Conservation (phyloP, 2,329 filamentous ascomycete species). For the Fusarium nanum region DNA sequence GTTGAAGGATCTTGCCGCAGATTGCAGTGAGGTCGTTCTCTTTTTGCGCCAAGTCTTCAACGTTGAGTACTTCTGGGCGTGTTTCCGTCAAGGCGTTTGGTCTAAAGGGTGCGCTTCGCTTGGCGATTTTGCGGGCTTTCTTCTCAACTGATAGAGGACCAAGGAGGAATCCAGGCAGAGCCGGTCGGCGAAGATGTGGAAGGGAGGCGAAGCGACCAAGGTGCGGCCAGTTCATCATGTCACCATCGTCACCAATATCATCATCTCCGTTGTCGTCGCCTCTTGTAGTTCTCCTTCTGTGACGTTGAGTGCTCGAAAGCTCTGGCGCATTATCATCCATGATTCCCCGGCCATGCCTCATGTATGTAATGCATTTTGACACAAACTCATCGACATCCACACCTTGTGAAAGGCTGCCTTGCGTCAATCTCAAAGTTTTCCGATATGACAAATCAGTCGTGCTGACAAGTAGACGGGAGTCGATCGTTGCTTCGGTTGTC, state of each 20-base stretch:
- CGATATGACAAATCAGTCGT: constrained; percentile 84
- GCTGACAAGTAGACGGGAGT: constrained; percentile 85
- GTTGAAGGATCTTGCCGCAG: constrained; percentile 78
- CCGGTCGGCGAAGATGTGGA: constrained; percentile 77
- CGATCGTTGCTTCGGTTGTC: constrained; percentile 89
- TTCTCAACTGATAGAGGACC: constrained; percentile 92
- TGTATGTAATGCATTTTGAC: constrained; percentile 88
- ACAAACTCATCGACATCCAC: constrained; percentile 93
- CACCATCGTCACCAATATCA: constrained; percentile 76
- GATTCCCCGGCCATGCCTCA: constrained; percentile 74
- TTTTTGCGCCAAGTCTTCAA: constrained; percentile 79
- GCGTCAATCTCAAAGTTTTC: constrained; percentile 78
- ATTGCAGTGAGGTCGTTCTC: constrained; percentile 83
- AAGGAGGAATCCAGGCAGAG: constrained; percentile 84
- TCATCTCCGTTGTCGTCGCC: constrained; percentile 65
- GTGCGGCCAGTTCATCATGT: constrained; percentile 86
- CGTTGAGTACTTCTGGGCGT: constrained; percentile 80
- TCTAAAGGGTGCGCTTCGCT: constrained; percentile 77
- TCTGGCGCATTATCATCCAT: constrained; percentile 63
- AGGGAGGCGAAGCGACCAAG: constrained; percentile 83
- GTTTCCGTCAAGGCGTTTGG: constrained; percentile 76
- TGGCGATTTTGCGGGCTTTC: constrained; percentile 75
- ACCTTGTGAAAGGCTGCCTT: constrained; percentile 78
- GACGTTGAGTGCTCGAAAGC: constrained; percentile 62
- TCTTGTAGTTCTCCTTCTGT: constrained; percentile 52